These are phyloP conservation scores for Xerocomus amazonicus DNA, from an alignment of 1,284 basidiomycete genomes.

Conservation along the genomic window DNA sequence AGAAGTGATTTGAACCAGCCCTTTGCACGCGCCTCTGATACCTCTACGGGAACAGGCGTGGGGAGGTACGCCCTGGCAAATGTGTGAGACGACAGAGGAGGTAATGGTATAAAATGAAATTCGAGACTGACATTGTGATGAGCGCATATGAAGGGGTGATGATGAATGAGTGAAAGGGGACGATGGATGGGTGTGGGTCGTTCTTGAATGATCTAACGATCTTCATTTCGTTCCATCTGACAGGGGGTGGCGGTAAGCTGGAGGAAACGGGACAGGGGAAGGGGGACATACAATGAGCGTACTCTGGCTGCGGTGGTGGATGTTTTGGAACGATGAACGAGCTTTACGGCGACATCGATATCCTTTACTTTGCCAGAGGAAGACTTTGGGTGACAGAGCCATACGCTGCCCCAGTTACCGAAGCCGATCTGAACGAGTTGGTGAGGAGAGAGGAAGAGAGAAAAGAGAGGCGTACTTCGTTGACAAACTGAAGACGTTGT, in stretches of 20 bases:
- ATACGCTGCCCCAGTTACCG: constrained; percentile 86
- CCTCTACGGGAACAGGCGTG: constrained; percentile 77
- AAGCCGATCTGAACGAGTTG: constrained; percentile 61
- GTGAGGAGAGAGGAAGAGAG: constrained; percentile 2
- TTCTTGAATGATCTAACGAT: constrained; percentile 77
- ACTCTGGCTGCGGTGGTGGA: constrained; percentile 84
- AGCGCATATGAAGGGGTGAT: constrained; percentile 87
- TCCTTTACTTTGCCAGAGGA: constrained; percentile 39
- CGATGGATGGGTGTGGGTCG: constrained; percentile 85
- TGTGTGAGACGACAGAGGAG: constrained; percentile 18
- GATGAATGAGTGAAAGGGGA: constrained; percentile 89
- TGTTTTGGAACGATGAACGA: constrained; percentile 79
- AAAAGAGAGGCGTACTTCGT: constrained; percentile 52
- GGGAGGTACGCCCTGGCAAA: constrained; percentile 67
- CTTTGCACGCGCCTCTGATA: constrained; percentile 72
- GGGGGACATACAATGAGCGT: constrained; percentile 63
- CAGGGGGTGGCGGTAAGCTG: constrained; percentile 5
- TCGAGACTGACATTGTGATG: constrained; percentile 71
- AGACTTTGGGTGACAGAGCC: constrained; percentile 65
- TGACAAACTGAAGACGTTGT: constrained; percentile 67
- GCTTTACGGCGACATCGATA: constrained; percentile 78
- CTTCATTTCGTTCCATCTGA: constrained; percentile 93
- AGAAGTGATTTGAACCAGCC: constrained; percentile 83
- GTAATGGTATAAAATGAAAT: not conserved
- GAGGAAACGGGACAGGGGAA: constrained; percentile 1